Evolutionary conservation across 2,329 filamentous ascomycete species (phyloP).

Genomic region (Pestalotiopsis sp.): DNA sequence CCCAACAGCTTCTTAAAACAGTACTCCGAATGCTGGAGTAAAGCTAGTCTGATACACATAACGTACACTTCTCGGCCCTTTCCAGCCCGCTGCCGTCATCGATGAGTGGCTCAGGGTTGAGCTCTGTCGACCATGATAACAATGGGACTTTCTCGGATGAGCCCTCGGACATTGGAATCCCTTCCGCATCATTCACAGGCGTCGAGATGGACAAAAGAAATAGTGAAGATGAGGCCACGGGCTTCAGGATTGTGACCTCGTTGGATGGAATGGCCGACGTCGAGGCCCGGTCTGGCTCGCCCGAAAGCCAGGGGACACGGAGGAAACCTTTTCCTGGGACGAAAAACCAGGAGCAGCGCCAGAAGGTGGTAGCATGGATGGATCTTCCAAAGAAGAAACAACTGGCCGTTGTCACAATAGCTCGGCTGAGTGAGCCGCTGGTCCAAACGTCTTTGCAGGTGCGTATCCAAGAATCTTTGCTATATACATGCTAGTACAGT

Average conservation of each 20-base stretch:
- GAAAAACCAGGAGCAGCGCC: background rate
- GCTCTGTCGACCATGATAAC: background rate
- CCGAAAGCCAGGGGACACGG: background rate
- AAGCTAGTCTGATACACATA: no score
- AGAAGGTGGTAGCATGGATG: conserved; percentile 24
- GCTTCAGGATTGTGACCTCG: background rate
- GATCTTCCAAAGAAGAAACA: conserved; percentile 73
- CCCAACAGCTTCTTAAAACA: no score
- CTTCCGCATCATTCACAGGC: background rate
- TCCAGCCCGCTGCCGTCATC: background rate
- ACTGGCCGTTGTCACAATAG: conserved; percentile 73
- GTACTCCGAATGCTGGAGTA: no score
- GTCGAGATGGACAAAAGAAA: background rate
- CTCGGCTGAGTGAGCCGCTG: conserved; percentile 78
- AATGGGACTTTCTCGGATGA: background rate
- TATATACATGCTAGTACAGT: background rate
- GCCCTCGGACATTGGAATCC: background rate
- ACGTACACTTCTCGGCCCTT: no score
- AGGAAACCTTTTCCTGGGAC: background rate
- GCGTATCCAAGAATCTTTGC: conserved; percentile 7
- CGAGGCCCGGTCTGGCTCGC: background rate
- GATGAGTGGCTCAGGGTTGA: background rate
- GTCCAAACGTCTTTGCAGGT: conserved; percentile 72
- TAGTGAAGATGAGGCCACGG: background rate
- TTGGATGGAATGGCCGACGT: background rate